These are phyloP conservation scores for Panicum virgatum DNA, from an alignment of 202 grass and related monocot genomes.

Conservation along the genomic window DNA sequence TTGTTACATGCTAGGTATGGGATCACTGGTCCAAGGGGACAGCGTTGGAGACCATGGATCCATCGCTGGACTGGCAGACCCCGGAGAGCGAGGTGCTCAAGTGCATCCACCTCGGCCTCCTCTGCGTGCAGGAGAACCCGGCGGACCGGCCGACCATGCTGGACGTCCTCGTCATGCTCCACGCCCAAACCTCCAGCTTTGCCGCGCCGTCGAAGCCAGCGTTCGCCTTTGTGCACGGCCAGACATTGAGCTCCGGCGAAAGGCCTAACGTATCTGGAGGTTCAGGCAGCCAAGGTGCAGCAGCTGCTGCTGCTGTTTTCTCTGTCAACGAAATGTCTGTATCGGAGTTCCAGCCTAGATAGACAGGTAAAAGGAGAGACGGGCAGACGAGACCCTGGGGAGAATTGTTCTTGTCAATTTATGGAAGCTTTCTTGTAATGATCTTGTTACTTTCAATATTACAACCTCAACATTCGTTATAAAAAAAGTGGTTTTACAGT, in stretches of 20 bases:
- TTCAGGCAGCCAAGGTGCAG: not conserved
- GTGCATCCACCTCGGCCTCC: constrained; percentile 16
- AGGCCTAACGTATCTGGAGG: too few relatives aligned
- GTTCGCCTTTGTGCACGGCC: not conserved
- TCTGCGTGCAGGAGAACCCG: constrained; percentile 38
- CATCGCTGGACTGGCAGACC: not conserved
- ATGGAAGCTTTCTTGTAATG: not conserved
- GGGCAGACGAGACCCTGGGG: not conserved
- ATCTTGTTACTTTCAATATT: not conserved
- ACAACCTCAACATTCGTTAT: too few relatives aligned
- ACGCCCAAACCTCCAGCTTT: not conserved
- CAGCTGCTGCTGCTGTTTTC: not conserved
- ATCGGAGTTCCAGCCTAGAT: not conserved
- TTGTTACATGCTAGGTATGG: constrained; percentile 10
- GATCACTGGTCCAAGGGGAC: constrained; percentile 23
- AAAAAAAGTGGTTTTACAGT: too few relatives aligned
- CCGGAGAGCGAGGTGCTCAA: constrained; percentile 25
- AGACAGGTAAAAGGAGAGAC: not conserved
- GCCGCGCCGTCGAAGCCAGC: not conserved
- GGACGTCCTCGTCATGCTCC: constrained; percentile 34
- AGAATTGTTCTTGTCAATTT: not conserved
- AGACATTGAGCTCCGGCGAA: not conserved
- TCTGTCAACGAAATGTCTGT: not conserved
- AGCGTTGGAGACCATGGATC: constrained; percentile 7
- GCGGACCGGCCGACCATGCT: constrained; percentile 27